phyloP scores from a whole-genome alignment of 164 flowering plant genomes.

The grape (Vitis vinifera) region ASM3070453v1 NC_081810.1:20803001-20803500 shows the following conservation, averaged over 20 bases:
- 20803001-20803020: constrained; percentile 80
- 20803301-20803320: not conserved
- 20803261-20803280: not conserved
- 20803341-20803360: not conserved
- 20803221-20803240: not conserved
- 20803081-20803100: constrained; percentile 92
- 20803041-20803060: constrained; percentile 96
- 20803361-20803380: not conserved
- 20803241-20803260: not conserved
- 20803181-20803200: constrained; percentile 3
- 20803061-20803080: constrained; percentile 98
- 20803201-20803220: not conserved
- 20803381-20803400: too few relatives aligned
- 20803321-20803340: not conserved
- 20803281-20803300: not conserved
- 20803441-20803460: too few relatives aligned
- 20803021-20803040: constrained; percentile 66
- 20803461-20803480: too few relatives aligned
- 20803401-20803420: too few relatives aligned
- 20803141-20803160: constrained; percentile 91
- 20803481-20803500: too few relatives aligned
- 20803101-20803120: constrained; percentile 73
- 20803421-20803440: too few relatives aligned
- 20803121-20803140: constrained; percentile 81
- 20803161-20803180: constrained; percentile 90